Evolutionary conservation across 2,329 filamentous ascomycete species (phyloP).

Genomic region (Amphichorda felina): DNA sequence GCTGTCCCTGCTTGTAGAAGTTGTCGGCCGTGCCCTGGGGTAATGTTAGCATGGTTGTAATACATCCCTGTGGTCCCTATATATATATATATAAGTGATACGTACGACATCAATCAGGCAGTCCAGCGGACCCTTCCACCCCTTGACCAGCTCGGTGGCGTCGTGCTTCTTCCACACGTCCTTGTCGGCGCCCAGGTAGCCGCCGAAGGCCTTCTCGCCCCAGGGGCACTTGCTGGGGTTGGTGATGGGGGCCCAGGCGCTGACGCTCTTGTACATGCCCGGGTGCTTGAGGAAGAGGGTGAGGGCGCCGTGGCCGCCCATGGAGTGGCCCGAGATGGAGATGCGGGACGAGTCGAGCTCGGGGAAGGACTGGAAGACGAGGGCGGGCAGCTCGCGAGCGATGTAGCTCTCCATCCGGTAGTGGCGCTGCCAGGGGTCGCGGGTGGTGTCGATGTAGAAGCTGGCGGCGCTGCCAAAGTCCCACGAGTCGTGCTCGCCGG

Average conservation of each 20-base stretch:
- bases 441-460: conserved; percentile 86
- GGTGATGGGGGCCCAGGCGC: conserved; percentile 79
- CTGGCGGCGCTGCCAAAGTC: conserved; percentile 89
- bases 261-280: conserved; percentile 77
- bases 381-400: conserved; percentile 69
- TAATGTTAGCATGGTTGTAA: background rate
- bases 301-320: conserved; percentile 93
- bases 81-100: too few relatives aligned
- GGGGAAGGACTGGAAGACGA: conserved; percentile 61
- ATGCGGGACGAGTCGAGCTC: conserved; percentile 58
- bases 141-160: conserved; percentile 76
- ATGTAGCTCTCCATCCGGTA: conserved; percentile 97
- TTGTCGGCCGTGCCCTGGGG: conserved; percentile 76
- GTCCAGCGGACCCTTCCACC: conserved; percentile 58
- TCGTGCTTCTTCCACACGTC: conserved; percentile 82
- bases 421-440: conserved; percentile 58
- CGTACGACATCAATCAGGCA: conserved; percentile 77
- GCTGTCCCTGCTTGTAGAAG: conserved; percentile 89
- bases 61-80: too few relatives aligned
- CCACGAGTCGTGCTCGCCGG: conserved; percentile 76
- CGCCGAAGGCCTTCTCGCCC: conserved; percentile 89
- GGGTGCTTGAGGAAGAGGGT: conserved; percentile 89
- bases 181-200: conserved; percentile 73
- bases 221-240: conserved; percentile 82
- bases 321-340: conserved; percentile 86